Base-by-base conservation (phyloP, 768 basidiomycete genomes). In the Stropharia rugosoannulata region DNA sequence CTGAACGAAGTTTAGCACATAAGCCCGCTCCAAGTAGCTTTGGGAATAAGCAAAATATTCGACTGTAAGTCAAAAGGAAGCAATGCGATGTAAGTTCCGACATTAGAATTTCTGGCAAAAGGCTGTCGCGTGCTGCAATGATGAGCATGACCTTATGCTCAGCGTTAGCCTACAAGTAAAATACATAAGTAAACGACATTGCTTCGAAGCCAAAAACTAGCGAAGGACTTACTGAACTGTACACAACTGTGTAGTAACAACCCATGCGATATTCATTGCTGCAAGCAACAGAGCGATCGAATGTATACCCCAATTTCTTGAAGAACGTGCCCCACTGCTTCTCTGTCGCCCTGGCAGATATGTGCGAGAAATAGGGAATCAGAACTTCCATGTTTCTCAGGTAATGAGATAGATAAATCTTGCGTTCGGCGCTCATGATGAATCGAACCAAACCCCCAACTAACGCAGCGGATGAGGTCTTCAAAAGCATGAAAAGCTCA, bases 11-110 rank as follows among this genome's bases (percentile, higher is more conserved):
- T n/a, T 15, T 36, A 41, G 22, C n/a, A 27, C n/a, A 39, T 22
- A 5, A 29, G 8, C 3, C 41, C 2, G 13, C 37, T 7, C 27
- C 19, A 5, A 49, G 18, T 5, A 40, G 38, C 0, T 29, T 22
- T 2, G 54, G 54, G n/a, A 29, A 55, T 18, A 55, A 19, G 29
- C 46, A 48, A 37, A 40, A 48, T 2, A 55, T 16, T 8, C 45
- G n/a, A 25, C 46, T 48, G 12, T 35, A 5, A 4, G 54, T 55
- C 8, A 55, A 29, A 8, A 55, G 19, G 25, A 36, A 19, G 37
- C 16, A 19, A 15, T 29, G 39, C 0, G 54, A 48, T 2, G 54
- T 48, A 9, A 48, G 11, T 16, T 19, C 16, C 18, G 37, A 5
- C 37, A 40, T 22, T 15, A 55, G 8, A 3, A 55, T 2, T 9